Evolutionary conservation across 495 filamentous ascomycete species (phyloP), one percentile per base, ranked within the genome.

Genomic region (Copromyces sp.): DNA sequence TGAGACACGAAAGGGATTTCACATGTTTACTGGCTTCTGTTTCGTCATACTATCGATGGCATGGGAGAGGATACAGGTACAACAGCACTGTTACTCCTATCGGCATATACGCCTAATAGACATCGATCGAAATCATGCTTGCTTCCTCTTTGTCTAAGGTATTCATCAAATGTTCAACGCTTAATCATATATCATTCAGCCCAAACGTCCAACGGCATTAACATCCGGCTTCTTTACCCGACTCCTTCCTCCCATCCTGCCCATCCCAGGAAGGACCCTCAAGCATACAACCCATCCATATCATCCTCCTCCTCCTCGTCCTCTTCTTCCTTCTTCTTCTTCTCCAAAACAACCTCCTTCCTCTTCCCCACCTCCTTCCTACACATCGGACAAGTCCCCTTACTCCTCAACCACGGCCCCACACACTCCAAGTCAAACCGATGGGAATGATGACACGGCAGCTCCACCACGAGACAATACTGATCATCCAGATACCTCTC

Each of bases 361-460:
- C 90, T 90, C 84, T 93, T 90, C 75, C 91, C 85, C 75, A 98
- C 82, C 53, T 94, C 90, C 78, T 89, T 87, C 65, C 95, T 86
- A 79, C 97, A 95, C 75, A 97, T 82, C 32, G 95, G 95, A 83
- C 95, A 99, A 3, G 90, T 97, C 12, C 92, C 90, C 80, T 97
- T 92, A 73, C 95, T 86, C 77, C 90, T 87, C 78, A 99, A 79
- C 95, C 95, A 99, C 2, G 95, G 95, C 68, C 87, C 86, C n/a
- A 99, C 92, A 79, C 95, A 99, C 80, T 98, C 94, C 16, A 98
- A 81, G 80, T 99, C 95, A 82, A 97, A 98, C 37, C 89, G 78
- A 80, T 99, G 95, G 29, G 86, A 88, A 12, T 86, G 85, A 76
- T 94, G 90, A 78, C 95, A 99, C 32, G 94, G 93, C 71, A 99